Percentiles rank a stretch among this genome's conserved stretches.
Conservation (phyloP, 768 basidiomycete genomes). For the Suillus clintonianus region DNA sequence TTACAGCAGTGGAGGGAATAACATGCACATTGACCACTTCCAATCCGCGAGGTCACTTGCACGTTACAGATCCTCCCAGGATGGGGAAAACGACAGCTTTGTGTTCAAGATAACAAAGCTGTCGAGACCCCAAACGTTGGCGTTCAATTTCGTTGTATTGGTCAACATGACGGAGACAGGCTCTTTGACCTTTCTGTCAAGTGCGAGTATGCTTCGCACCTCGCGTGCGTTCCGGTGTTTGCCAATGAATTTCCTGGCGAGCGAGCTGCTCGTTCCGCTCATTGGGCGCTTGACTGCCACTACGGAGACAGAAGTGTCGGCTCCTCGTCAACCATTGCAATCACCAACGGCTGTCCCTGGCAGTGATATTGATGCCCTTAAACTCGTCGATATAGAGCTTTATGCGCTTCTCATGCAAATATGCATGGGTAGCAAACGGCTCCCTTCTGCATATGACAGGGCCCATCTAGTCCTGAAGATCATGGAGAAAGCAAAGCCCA, state of each 20-base stretch:
- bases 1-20: slow-evolving; percentile 1
- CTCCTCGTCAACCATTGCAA: neutral
- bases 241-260: neutral
- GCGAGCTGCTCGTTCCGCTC: neutral
- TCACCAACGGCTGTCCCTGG: neutral
- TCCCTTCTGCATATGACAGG: neutral
- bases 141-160: slow-evolving; percentile 7
- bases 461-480: neutral
- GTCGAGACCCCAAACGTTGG: slow-evolving; percentile 5
- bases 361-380: neutral
- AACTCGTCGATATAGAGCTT: slow-evolving; percentile 8
- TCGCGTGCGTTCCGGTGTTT: slow-evolving; percentile 1
- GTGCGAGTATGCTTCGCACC: slow-evolving; percentile 9
- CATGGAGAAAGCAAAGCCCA: neutral
- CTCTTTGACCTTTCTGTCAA: slow-evolving; percentile 11
- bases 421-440: slow-evolving; percentile 1
- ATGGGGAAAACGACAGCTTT: slow-evolving; percentile 28
- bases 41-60: neutral
- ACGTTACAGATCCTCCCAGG: slow-evolving; percentile 6
- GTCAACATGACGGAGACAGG: neutral
- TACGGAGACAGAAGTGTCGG: neutral
- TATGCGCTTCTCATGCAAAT: slow-evolving; percentile 10
- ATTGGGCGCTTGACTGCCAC: neutral
- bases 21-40: too few species aligned
- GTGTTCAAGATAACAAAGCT: slow-evolving; percentile 33